Base-by-base conservation (phyloP, 257 asterid genomes). In the Forsythia suspensa region DNA sequence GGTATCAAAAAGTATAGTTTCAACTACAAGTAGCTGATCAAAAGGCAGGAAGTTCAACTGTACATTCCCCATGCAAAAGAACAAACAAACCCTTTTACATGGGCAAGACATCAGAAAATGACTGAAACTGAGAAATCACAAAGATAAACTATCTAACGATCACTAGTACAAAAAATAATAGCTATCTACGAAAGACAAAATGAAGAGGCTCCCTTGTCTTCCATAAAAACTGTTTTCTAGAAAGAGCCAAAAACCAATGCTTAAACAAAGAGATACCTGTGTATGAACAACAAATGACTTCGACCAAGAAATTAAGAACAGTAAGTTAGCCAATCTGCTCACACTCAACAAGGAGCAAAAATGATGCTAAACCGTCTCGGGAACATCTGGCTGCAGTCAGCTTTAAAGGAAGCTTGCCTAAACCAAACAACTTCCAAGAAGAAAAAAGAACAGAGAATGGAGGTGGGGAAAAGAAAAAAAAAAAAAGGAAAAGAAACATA, bases 351-450 rank as follows among this genome's bases (percentile, higher is more conserved):
- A 77, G 78, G 81, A 73, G 82, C 76, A 77, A 69, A 70, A 71
- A 24, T 43, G 79, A 76, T 52, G 83, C 80, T 86, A 82, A 84
- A 83, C 89, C 91, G 80, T 87, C 89, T 82, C 84, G 37, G 91
- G 89, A 84, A 85, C 91, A 85, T 83, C 94, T 77, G 85, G 81
- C 79, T 79, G 82, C 86, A 79, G 78, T 85, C 82, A 67, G 84
- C 94, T 85, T 80, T 89, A 88, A 59, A 80, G 82, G 90, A 85
- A 86, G 85, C 86, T 87, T 77, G 80, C 97, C 97, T 91, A 63
- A 89, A 79, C 87, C 88, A 90, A 83, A 77, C 86, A 89, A 74
- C 69, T 83, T 77, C 48, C 76, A 86, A 85, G 81, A 63, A 76
- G 57, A 66, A 76, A 70, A 80, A 80, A 73, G 72, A 72, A 67